phyloP scores from a whole-genome alignment of 306 rosid species.

The Oxytropis ochrocephala region DNA sequence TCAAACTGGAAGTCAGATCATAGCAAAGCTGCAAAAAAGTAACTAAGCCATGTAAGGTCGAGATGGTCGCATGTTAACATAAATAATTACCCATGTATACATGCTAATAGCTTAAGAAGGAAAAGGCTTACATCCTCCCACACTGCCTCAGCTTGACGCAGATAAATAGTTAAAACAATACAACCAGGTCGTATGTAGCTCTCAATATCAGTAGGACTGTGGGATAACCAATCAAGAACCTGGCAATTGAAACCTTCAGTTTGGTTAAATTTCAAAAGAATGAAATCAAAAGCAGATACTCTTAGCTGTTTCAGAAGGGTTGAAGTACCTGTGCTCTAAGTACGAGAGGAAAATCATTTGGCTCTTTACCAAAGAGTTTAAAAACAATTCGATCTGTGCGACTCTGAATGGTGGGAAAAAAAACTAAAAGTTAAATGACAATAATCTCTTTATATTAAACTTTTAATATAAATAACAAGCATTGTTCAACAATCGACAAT shows the following conservation, averaged over 20 bases:
- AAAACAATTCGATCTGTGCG: conserved; percentile 50
- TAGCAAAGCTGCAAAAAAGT: conserved; percentile 57
- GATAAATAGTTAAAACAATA: conserved; percentile 70
- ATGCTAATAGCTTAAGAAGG: conserved; percentile 1
- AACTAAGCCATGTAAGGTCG: conserved; percentile 17
- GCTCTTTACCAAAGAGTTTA: conserved; percentile 56
- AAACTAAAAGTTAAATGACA: conserved; percentile 13
- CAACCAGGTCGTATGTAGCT: conserved; percentile 95
- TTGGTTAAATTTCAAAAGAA: conserved; percentile 7
- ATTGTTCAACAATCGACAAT: not conserved
- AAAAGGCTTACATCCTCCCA: conserved; percentile 73
- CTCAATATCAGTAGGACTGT: conserved; percentile 80
- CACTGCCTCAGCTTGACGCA: conserved; percentile 56
- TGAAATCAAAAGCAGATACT: conserved; percentile 7
- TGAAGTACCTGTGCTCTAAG: conserved; percentile 49
- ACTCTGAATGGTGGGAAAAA: conserved; percentile 35
- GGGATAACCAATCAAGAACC: conserved; percentile 86
- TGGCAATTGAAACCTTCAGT: conserved; percentile 33
- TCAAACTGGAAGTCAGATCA: conserved; percentile 69
- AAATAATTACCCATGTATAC: conserved; percentile 5
- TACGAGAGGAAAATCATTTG: conserved; percentile 36
- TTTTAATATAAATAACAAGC: not conserved
- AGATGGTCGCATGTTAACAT: not conserved
- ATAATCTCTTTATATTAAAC: not conserved
- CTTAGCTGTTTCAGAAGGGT: conserved; percentile 11